These are phyloP conservation scores for Hymenoscyphus infarciens DNA, from an alignment of 2,329 filamentous ascomycete genomes.

Conservation along the genomic window DNA sequence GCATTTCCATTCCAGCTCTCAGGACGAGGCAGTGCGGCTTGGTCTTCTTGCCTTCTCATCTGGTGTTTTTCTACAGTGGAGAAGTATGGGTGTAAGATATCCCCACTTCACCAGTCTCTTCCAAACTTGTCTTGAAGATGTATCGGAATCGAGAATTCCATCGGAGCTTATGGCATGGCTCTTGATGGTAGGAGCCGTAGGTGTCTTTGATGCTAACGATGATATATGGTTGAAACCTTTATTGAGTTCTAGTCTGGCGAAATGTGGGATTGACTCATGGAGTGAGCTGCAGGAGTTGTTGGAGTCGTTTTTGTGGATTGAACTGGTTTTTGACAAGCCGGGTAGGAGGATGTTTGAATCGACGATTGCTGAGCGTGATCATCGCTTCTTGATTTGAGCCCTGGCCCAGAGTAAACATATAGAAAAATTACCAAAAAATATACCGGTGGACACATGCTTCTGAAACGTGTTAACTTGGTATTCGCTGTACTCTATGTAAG, in stretches of 20 bases:
- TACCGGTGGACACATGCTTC: too few species aligned
- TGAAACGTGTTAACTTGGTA: neutral
- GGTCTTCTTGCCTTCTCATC: neutral
- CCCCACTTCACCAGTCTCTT: neutral
- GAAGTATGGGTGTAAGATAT: neutral
- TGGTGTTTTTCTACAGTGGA: neutral
- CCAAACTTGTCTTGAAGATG: neutral
- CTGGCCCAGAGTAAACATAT: neutral
- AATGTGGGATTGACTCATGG: neutral
- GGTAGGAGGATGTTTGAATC: neutral
- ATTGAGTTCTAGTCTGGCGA: neutral
- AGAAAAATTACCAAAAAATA: too few species aligned
- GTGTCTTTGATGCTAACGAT: neutral
- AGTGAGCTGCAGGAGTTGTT: neutral
- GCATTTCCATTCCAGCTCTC: neutral
- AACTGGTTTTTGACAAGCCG: neutral
- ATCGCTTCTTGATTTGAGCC: neutral
- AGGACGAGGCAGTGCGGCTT: neutral
- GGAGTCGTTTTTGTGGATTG: neutral
- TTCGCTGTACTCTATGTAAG: conserved; percentile 6
- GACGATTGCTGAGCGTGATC: neutral
- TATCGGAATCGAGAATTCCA: neutral
- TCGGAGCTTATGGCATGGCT: neutral
- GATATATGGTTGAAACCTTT: neutral
- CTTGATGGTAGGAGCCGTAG: neutral